Percentiles rank a stretch among this genome's conserved stretches.
Evolutionary conservation across 257 asterid species (phyloP).

Genomic region (Solanum tarijense): DNA sequence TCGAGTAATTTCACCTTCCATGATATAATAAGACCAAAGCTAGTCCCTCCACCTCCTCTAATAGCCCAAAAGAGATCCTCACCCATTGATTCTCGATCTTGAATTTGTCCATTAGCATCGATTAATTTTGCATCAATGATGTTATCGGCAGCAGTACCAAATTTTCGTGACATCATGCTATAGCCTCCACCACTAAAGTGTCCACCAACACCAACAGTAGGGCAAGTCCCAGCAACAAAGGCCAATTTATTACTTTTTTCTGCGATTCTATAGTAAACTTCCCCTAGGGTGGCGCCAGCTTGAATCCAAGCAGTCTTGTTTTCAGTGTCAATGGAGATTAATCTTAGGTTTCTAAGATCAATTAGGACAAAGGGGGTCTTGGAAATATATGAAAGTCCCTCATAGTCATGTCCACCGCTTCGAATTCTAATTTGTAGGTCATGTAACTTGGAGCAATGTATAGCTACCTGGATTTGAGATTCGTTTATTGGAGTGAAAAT

Average conservation of each 20-base stretch:
- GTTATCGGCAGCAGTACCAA: neutral
- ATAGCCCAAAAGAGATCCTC: neutral
- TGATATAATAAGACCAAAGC: neutral
- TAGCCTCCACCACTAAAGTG: neutral
- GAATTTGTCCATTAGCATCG: neutral
- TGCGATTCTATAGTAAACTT: neutral
- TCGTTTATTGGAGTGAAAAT: neutral
- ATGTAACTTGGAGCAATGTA: neutral
- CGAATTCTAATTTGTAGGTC: neutral
- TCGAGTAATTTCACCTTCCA: neutral
- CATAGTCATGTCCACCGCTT: neutral
- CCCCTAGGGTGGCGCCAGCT: neutral
- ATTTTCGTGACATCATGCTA: neutral
- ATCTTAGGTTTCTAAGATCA: neutral
- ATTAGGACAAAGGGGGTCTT: neutral
- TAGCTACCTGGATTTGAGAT: neutral
- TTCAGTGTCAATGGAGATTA: neutral
- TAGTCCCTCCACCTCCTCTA: neutral
- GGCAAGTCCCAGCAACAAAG: neutral
- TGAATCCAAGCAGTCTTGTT: neutral
- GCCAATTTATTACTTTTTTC: neutral
- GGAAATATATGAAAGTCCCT: neutral
- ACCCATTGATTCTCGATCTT: neutral
- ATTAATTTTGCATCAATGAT: neutral
- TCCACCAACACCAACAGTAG: neutral